These are phyloP conservation scores for Neospora caninum DNA, from an alignment of 169 alveolate species.

Conservation along the genomic window DNA sequence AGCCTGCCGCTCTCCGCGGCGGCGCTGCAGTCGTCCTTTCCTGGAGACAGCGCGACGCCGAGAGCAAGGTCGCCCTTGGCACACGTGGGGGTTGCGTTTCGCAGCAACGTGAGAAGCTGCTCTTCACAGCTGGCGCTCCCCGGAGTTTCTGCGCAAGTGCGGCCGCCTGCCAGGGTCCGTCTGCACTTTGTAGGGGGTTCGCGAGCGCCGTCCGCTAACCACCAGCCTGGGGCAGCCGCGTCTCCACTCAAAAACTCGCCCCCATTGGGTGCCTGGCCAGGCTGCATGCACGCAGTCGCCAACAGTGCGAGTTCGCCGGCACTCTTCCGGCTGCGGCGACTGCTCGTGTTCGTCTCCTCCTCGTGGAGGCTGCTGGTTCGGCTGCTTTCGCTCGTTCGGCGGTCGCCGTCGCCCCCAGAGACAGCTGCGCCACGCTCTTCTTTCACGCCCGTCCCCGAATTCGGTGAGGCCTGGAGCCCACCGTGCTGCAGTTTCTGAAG, in stretches of 20 bases:
- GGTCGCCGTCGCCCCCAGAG: not conserved
- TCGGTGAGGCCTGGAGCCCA: not conserved
- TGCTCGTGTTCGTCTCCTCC: not conserved
- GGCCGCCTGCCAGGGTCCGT: not conserved
- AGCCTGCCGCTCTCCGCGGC: not conserved
- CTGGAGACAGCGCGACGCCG: not conserved
- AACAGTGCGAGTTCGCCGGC: not conserved
- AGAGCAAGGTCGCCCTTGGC: not conserved
- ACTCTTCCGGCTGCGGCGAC: conserved; percentile 23
- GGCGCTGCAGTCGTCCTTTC: not conserved
- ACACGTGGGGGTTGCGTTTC: not conserved
- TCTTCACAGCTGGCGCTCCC: not conserved
- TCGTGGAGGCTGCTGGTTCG: not conserved
- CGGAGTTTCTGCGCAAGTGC: not conserved
- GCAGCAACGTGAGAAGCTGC: not conserved
- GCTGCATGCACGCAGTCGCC: not conserved
- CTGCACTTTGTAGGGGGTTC: conserved; percentile 2
- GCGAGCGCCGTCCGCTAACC: not conserved
- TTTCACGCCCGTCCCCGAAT: not conserved
- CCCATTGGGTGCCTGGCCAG: no score
- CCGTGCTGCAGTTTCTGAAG: conserved; percentile 54
- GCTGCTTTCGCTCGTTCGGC: conserved; percentile 9
- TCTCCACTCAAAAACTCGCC: not conserved
- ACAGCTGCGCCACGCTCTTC: not conserved
- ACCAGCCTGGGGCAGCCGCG: not conserved